These are phyloP conservation scores for Neurospora sp. DNA, from an alignment of 495 filamentous ascomycete genomes.

Conservation along the genomic window DNA sequence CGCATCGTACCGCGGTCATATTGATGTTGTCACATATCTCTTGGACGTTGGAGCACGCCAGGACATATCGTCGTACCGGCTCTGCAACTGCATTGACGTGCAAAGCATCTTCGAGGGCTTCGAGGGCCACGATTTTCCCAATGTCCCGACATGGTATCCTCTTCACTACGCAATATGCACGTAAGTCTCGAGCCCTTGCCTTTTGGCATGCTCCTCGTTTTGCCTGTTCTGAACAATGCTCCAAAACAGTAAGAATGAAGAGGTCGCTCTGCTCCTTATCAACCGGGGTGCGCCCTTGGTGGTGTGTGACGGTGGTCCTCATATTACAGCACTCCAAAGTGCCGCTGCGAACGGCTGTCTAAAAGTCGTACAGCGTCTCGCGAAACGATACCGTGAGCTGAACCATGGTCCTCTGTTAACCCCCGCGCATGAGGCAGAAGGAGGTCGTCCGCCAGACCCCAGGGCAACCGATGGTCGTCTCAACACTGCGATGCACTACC, in stretches of 20 bases:
- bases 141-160: conserved; percentile 4
- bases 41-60: conserved; percentile 4
- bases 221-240: neutral
- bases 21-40: conserved; percentile 3
- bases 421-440: neutral
- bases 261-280: conserved; percentile 2
- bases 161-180: conserved; percentile 4
- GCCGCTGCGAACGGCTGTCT: neutral
- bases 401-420: neutral
- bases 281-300: conserved; percentile 3
- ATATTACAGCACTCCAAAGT: conserved; percentile 4
- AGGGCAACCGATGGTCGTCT: neutral
- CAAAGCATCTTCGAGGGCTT: neutral
- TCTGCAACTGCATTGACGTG: conserved; percentile 2
- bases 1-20: neutral
- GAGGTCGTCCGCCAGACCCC: neutral
- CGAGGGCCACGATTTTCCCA: neutral
- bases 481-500: conserved; percentile 3
- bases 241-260: neutral
- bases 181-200: neutral
- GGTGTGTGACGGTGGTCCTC: neutral
- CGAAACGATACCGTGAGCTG: neutral
- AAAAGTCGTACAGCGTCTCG: conserved; percentile 2
- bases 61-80: neutral
- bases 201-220: neutral